Conservation (phyloP, 1,284 basidiomycete species). For the Apiotrichum veenhuisii region DNA sequence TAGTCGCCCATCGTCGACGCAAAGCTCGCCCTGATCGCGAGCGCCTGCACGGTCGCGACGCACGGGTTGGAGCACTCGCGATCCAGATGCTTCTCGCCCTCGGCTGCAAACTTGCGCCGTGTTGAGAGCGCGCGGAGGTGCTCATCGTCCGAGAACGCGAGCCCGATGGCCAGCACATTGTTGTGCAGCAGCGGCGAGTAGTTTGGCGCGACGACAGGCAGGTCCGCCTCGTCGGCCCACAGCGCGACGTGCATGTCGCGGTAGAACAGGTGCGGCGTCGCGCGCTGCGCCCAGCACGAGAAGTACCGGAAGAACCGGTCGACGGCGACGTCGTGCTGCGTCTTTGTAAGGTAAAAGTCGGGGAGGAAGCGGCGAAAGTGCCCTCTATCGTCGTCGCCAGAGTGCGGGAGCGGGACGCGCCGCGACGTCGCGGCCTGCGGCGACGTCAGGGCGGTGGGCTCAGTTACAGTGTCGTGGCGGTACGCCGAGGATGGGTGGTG, state of each 20-base stretch:
- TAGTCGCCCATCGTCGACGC: slow-evolving; percentile 52
- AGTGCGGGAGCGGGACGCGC: not conserved
- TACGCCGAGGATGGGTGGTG: slow-evolving; percentile 19
- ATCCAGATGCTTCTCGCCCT: slow-evolving; percentile 59
- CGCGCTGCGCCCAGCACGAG: slow-evolving; percentile 17
- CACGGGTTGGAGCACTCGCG: slow-evolving; percentile 59
- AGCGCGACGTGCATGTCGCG: slow-evolving; percentile 19
- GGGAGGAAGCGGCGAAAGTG: slow-evolving; percentile 7
- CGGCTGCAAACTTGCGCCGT: slow-evolving; percentile 55
- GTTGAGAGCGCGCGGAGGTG: slow-evolving; percentile 53
- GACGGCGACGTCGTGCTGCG: slow-evolving; percentile 24
- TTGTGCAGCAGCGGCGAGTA: slow-evolving; percentile 72
- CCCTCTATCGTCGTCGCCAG: too few species aligned
- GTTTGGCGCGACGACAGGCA: slow-evolving; percentile 51
- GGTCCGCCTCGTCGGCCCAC: slow-evolving; percentile 39
- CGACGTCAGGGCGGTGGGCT: not conserved
- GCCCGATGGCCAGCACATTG: slow-evolving; percentile 59
- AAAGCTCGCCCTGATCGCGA: slow-evolving; percentile 60
- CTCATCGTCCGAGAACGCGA: slow-evolving; percentile 59
- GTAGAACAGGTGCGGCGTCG: slow-evolving; percentile 20
- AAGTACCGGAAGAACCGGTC: slow-evolving; percentile 36
- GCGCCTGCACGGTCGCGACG: slow-evolving; percentile 58
- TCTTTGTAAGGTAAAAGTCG: slow-evolving; percentile 19
- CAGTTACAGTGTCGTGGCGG: slow-evolving; percentile 1
- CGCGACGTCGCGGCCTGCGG: not conserved